phyloP scores from a whole-genome alignment of 2,329 filamentous ascomycete species.

The Ceratocystis destructans region DNA sequence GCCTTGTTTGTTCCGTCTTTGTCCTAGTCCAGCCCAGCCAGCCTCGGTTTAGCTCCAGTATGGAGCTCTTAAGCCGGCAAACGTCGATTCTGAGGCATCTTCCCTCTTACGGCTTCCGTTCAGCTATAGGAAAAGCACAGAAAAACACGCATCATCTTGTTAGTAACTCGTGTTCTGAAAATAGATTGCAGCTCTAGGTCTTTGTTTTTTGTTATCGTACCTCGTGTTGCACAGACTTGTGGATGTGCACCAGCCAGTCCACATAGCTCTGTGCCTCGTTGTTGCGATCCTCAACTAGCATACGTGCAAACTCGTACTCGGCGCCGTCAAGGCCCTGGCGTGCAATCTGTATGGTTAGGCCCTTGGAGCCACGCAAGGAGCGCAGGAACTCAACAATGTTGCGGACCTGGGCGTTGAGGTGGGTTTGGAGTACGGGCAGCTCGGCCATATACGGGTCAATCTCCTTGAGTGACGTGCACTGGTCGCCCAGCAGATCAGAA shows the following conservation, averaged over 20 bases:
- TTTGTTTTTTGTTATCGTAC: constrained; percentile 27
- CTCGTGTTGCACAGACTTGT: constrained; percentile 86
- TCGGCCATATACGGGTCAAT: constrained; percentile 71
- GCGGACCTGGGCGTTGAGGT: constrained; percentile 85
- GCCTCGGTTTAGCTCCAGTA: constrained; percentile 34
- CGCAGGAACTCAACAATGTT: constrained; percentile 84
- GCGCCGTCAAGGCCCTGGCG: constrained; percentile 86
- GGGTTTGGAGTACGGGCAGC: constrained; percentile 75
- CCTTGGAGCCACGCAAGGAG: constrained; percentile 69
- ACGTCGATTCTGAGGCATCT: constrained; percentile 40
- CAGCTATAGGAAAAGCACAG: constrained; percentile 31
- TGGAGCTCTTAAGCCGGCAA: constrained; percentile 44
- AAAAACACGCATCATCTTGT: not conserved
- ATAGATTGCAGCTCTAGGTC: no score
- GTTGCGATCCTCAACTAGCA: constrained; percentile 87
- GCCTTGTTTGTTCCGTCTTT: no score
- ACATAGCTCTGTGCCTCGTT: constrained; percentile 97
- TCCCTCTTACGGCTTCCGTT: constrained; percentile 60
- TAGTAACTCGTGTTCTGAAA: no score
- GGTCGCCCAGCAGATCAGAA: constrained; percentile 76
- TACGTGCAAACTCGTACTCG: constrained; percentile 87
- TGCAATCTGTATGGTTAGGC: constrained; percentile 76
- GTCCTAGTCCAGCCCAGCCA: not conserved
- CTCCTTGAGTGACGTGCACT: constrained; percentile 47
- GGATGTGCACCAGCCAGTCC: constrained; percentile 93